These are phyloP conservation scores for Setaria viridis DNA, from an alignment of 202 grass and related monocot genomes.

Conservation along the genomic window DNA sequence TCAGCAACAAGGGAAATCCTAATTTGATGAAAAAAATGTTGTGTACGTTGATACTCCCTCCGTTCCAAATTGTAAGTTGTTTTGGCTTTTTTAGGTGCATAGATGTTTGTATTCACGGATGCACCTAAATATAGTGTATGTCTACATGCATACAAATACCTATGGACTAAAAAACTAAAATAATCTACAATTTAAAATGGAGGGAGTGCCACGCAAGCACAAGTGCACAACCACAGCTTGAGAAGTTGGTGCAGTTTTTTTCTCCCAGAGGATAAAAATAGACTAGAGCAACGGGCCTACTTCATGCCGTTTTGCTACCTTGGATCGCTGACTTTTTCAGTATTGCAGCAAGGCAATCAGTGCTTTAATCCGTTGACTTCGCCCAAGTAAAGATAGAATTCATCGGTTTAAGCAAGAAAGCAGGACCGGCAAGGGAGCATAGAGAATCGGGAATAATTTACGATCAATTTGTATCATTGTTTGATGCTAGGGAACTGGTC, in stretches of 20 bases:
- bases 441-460: not conserved
- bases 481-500: constrained; percentile 22
- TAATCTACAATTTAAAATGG: too few relatives aligned
- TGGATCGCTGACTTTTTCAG: not conserved
- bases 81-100: too few relatives aligned
- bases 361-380: constrained; percentile 44
- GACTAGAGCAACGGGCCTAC: constrained; percentile 23
- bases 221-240: not conserved
- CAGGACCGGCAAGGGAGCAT: not conserved
- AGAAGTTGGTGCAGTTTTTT: not conserved
- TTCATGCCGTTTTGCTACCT: constrained; percentile 52
- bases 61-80: too few relatives aligned
- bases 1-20: not conserved
- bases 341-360: constrained; percentile 8
- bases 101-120: too few relatives aligned
- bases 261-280: not conserved
- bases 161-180: too few relatives aligned
- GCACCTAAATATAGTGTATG: too few relatives aligned
- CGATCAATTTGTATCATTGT: not conserved
- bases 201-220: too few relatives aligned
- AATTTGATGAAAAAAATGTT: not conserved
- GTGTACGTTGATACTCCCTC: too few relatives aligned
- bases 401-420: not conserved
- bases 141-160: too few relatives aligned
- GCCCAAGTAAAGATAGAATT: not conserved